Base-by-base conservation (phyloP, 805 yeast species). In the Phaffomyces thermotolerans region DNA sequence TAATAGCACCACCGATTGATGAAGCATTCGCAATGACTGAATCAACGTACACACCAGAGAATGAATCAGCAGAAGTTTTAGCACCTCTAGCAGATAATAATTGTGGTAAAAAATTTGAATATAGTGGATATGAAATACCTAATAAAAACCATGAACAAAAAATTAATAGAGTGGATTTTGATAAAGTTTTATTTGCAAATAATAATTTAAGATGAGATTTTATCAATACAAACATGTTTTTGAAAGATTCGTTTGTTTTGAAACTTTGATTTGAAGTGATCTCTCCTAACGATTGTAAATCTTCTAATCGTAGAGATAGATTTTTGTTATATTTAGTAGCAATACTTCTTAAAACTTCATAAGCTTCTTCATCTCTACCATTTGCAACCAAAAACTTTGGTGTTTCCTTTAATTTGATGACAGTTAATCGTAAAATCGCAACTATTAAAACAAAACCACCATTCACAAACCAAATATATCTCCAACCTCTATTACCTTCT, bases 121-220 rank as follows among this genome's bases (percentile, higher is more conserved):
- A 75, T 36, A 73, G 62, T 3, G 78, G 72, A 56, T 74, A 75
- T 7, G 79, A 71, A 35, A 76, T 65, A 40, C 80, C 80, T 48
- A 76, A 67, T 39, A 74, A 57, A 4, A 71, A 69, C 82, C 82
- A 77, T 1, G 77, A 66, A 7, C 68, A 44, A 18, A 64, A 52
- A n/a, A 75, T 54, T 13, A 78, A 64, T 14, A 62, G 34, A 34
- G 78, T 60, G 3, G 70, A 65, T 43, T 60, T 52, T 10, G 69
- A 67, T 35, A 73, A 60, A 30, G 58, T 59, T 40, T 57, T 62
- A 10, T 68, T 64, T 4, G 68, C 62, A 55, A 75, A 77, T 39
- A 78, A 65, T 27, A 64, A 54, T 17, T 65, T 58, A 9, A 75
- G 44, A 51, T 75, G 76, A 34, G 52, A 44, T 50, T 57, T 59